These are phyloP conservation scores for Colletotrichum cuscutae DNA, from an alignment of 2,329 filamentous ascomycete species.

Conservation along the genomic window DNA sequence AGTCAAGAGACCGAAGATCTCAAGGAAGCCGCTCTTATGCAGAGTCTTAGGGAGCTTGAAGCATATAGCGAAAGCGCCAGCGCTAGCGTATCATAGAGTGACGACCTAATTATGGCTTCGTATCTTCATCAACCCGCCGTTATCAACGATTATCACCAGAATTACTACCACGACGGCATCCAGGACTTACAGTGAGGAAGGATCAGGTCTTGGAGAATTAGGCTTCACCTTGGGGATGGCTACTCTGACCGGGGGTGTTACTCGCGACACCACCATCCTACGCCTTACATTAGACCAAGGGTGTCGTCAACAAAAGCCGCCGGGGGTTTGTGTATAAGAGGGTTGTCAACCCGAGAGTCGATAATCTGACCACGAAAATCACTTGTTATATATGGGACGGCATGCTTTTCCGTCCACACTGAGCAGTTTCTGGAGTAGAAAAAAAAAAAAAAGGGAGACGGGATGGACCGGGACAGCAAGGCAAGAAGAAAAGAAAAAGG, in stretches of 20 bases:
- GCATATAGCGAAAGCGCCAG: slow-evolving; percentile 31
- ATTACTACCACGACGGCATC: too few relatives aligned
- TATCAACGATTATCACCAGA: neutral
- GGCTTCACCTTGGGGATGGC: neutral
- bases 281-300: neutral
- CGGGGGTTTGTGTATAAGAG: neutral
- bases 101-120: slow-evolving; percentile 11
- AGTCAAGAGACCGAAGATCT: slow-evolving; percentile 32
- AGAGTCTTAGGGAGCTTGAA: slow-evolving; percentile 34
- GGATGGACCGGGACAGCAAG: neutral
- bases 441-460: neutral
- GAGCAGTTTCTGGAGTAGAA: neutral
- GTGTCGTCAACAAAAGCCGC: neutral
- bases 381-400: slow-evolving; percentile 2
- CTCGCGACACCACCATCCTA: neutral
- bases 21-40: slow-evolving; percentile 34
- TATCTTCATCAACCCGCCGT: slow-evolving; percentile 21
- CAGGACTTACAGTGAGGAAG: neutral
- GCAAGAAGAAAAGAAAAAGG: neutral
- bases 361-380: neutral
- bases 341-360: neutral
- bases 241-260: neutral
- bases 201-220: neutral
- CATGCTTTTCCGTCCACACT: neutral
- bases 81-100: slow-evolving; percentile 25